These are phyloP conservation scores for Parasitella parasitica DNA, from an alignment of 371 early-diverging fungal species.

Conservation along the genomic window DNA sequence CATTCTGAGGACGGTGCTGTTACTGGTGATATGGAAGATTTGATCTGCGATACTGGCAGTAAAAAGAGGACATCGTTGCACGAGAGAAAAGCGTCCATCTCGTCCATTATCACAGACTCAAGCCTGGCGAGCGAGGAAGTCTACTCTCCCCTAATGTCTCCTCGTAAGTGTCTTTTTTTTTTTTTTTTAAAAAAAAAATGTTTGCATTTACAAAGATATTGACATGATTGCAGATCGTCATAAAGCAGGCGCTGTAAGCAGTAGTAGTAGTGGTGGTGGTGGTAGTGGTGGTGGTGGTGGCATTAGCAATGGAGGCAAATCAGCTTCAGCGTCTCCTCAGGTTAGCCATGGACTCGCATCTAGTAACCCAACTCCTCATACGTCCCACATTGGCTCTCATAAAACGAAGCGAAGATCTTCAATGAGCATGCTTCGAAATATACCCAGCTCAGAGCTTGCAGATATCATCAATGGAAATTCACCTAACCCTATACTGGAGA, in stretches of 20 bases:
- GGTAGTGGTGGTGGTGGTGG: neutral
- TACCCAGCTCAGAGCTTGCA: constrained; percentile 35
- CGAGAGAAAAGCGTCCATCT: constrained; percentile 28
- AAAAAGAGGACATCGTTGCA: constrained; percentile 14
- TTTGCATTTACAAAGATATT: neutral
- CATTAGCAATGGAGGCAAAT: constrained; percentile 13
- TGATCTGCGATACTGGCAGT: neutral
- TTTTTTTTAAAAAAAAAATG: too few relatives aligned
- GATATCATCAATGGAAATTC: constrained; percentile 33
- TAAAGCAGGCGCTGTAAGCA: neutral
- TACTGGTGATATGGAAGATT: constrained; percentile 15
- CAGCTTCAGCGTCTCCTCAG: constrained; percentile 18
- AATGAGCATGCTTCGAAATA: constrained; percentile 34
- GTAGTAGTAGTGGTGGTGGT: neutral
- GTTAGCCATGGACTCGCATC: constrained; percentile 2
- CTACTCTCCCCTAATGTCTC: constrained; percentile 22
- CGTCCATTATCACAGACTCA: constrained; percentile 29
- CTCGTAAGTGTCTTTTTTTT: constrained; percentile 18
- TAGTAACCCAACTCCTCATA: constrained; percentile 15
- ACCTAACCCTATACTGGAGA: constrained; percentile 29
- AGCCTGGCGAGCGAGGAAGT: constrained; percentile 27
- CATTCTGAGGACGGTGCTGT: constrained; percentile 10
- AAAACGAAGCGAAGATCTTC: constrained; percentile 30
- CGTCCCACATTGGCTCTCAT: constrained; percentile 3
- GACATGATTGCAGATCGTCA: constrained; percentile 8